phyloP scores from a whole-genome alignment of 2,329 filamentous ascomycete species.

The Thelonectria blattea region DNA sequence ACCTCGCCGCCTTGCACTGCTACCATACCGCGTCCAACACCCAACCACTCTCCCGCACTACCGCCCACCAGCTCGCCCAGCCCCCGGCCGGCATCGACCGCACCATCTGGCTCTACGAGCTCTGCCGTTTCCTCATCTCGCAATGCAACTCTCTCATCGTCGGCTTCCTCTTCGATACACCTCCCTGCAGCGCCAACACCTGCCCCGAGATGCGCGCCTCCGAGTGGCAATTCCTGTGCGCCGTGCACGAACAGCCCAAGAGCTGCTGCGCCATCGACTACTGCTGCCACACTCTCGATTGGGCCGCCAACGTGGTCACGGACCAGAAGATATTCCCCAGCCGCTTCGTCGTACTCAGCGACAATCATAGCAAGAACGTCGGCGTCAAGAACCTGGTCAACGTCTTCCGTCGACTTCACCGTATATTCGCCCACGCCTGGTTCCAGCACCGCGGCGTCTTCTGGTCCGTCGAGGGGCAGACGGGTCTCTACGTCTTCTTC shows the following conservation, averaged over 20 bases:
- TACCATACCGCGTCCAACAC: constrained; percentile 73
- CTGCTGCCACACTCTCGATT: constrained; percentile 97
- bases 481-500: constrained; percentile 95
- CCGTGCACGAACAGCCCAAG: constrained; percentile 95
- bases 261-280: constrained; percentile 98
- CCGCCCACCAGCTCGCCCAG: constrained; percentile 76
- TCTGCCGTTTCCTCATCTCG: constrained; percentile 93
- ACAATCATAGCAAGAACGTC: constrained; percentile 64
- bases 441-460: constrained; percentile 96
- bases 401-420: constrained; percentile 90
- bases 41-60: constrained; percentile 74
- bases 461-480: constrained; percentile 88
- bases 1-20: constrained; percentile 90
- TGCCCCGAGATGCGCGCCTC: constrained; percentile 98
- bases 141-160: constrained; percentile 93
- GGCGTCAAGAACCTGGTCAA: constrained; percentile 88
- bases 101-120: constrained; percentile 95
- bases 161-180: constrained; percentile 88
- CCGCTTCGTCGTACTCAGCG: constrained; percentile 66
- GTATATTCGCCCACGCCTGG: constrained; percentile 98
- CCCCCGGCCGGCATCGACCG: constrained; percentile 83
- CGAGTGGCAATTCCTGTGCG: constrained; percentile 99
- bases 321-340: constrained; percentile 96
- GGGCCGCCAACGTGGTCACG: constrained; percentile 93
- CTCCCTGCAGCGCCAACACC: constrained; percentile 85